Evolutionary conservation across 2,329 filamentous ascomycete genomes (phyloP).

Genomic region (Fusarium sp.): DNA sequence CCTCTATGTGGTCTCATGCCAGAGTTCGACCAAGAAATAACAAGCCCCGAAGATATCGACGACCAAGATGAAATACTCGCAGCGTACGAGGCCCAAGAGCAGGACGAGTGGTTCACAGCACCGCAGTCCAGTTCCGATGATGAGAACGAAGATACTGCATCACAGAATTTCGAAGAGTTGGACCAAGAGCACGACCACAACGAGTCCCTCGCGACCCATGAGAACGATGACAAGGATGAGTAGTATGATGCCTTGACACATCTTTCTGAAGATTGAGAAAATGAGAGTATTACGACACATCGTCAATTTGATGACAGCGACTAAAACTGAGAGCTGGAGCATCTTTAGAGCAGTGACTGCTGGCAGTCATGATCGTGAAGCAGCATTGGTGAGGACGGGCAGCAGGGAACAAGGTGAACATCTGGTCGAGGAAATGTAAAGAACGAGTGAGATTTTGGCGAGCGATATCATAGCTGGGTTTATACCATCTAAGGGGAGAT

Average conservation of each 20-base stretch:
- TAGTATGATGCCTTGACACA: neutral
- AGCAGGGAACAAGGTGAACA: neutral
- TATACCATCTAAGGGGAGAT: slow-evolving; percentile 10
- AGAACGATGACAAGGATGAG: neutral
- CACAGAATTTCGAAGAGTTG: neutral
- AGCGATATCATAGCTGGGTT: neutral
- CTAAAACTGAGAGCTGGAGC: neutral
- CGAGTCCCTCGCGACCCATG: neutral
- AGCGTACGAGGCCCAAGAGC: slow-evolving; percentile 13
- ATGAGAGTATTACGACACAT: neutral
- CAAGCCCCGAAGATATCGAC: neutral
- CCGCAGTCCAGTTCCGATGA: neutral
- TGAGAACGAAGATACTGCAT: neutral
- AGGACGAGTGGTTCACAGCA: slow-evolving; percentile 13
- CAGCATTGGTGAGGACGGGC: neutral
- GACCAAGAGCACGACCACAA: neutral
- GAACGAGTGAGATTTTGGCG: neutral
- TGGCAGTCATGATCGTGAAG: neutral
- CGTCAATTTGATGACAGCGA: neutral
- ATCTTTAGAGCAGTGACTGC: neutral
- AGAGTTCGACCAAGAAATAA: slow-evolving; percentile 9
- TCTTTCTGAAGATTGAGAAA: neutral
- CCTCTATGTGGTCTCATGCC: slow-evolving; percentile 29
- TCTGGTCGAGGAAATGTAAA: neutral
- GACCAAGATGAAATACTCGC: slow-evolving; percentile 15